A percentile compares a stretch with the other conserved stretches of the same genome.
These are phyloP conservation scores for Fagopyrum esculentum DNA, from an alignment of 148 eudicot genomes.

Conservation along the genomic window DNA sequence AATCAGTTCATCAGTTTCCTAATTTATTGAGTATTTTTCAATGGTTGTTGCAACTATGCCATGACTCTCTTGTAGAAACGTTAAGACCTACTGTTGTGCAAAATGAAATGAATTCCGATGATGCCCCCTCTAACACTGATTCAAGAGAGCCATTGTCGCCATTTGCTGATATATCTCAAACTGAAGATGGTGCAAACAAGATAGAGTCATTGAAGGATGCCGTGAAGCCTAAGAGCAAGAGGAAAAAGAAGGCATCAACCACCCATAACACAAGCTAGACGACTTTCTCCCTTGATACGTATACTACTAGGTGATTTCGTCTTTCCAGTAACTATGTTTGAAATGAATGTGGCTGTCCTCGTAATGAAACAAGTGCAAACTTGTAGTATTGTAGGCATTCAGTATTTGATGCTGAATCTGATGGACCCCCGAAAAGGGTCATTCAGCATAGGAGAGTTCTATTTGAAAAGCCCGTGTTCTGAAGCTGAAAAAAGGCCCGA, in stretches of 20 bases:
- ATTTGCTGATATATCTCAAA: constrained; percentile 13
- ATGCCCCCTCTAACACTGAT: not conserved
- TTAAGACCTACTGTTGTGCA: not conserved
- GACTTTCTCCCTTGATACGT: not conserved
- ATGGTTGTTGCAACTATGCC: not conserved
- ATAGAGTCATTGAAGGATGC: constrained; percentile 58
- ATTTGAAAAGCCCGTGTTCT: not conserved
- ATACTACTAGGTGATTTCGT: not conserved
- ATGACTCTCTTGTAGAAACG: not conserved
- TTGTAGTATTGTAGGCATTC: not conserved
- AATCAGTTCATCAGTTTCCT: not conserved
- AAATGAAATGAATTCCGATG: not conserved
- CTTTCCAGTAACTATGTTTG: not conserved
- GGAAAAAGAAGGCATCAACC: constrained; percentile 42
- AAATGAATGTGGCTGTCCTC: not conserved
- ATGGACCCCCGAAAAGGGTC: not conserved
- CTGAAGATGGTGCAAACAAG: constrained; percentile 12
- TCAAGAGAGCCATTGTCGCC: constrained; percentile 6
- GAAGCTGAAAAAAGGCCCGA: not conserved
- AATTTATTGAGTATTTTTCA: not conserved
- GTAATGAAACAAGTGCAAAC: not conserved
- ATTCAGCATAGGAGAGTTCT: not conserved
- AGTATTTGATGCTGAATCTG: not conserved
- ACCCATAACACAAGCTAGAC: constrained; percentile 23
- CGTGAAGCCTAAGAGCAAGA: constrained; percentile 57